A percentile compares a stretch with the other conserved stretches of the same genome.
Evolutionary conservation across 2,329 filamentous ascomycete species (phyloP).

Genomic region (Chrysoporthe cubensis): DNA sequence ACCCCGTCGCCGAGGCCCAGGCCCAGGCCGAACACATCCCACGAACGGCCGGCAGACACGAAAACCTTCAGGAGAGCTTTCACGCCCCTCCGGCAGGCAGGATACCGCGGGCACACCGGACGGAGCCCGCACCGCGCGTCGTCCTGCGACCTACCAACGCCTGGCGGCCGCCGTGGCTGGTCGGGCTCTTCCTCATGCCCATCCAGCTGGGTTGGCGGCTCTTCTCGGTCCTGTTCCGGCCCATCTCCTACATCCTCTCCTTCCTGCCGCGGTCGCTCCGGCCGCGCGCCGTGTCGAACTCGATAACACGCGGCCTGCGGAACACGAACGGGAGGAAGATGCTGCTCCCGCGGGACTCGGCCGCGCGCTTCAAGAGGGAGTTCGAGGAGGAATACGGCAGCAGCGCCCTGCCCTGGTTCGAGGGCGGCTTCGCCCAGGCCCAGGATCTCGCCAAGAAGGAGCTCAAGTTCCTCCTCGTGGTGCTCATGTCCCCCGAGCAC

Average conservation of each 20-base stretch:
- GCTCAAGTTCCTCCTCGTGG: conserved; percentile 86
- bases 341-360: conserved; percentile 83
- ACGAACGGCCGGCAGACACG: conserved; percentile 65
- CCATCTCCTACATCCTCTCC: conserved; percentile 77
- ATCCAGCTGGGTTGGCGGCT: conserved; percentile 74
- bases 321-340: conserved; percentile 73
- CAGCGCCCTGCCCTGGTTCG: conserved; percentile 74
- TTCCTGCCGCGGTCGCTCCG: conserved; percentile 73
- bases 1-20: conserved; percentile 77
- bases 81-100: conserved; percentile 40
- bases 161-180: conserved; percentile 73
- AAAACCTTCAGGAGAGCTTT: conserved; percentile 72
- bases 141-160: conserved; percentile 75
- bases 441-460: conserved; percentile 89
- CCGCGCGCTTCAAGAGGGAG: conserved; percentile 84
- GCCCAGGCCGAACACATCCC: conserved; percentile 62
- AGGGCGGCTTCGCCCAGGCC: conserved; percentile 89
- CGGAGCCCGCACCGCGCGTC: conserved; percentile 79
- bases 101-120: conserved; percentile 41
- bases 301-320: conserved; percentile 54
- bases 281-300: conserved; percentile 58
- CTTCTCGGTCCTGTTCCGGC: conserved; percentile 69
- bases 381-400: conserved; percentile 92
- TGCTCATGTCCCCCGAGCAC: conserved; percentile 90
- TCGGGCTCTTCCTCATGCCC: conserved; percentile 79